Evolutionary conservation across 148 eudicot genomes (phyloP), one percentile per base, ranked within the genome.

Genomic region (Camellia japonica): DNA sequence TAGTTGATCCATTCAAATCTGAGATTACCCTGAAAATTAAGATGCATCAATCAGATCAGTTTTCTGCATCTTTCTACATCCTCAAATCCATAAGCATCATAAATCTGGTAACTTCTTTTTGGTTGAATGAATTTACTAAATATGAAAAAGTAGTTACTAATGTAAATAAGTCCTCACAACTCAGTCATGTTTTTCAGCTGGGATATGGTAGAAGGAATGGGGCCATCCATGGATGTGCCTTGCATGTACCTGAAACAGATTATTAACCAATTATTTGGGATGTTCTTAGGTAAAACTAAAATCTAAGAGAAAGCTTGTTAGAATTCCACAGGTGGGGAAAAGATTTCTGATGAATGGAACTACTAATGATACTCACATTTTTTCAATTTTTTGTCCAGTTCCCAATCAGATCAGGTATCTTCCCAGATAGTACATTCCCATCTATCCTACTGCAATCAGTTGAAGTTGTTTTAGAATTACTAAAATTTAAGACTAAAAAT

Each of bases 161-260:
- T 58, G 38, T 0, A 72, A 59, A 52, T 41, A 7, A 43, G 64
- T 56, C 47, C 98, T 91, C 87, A 95, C 96, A 95, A 58, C 38
- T 71, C 81, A 23, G 46, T 19, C 43, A 95, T 30, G 62, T 85
- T 88, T 80, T 78, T 87, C 82, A 95, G 76, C 66, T 11, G 60
- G 55, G 91, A 84, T 71, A 93, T 75, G 63, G 84, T 83, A 59
- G 85, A 72, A 70, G 98, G 98, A 84, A 95, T 87, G 8, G 98
- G 96, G 73, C 97, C 97, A 87, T 89, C 87, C 91, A 90, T 73
- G 49, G 85, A 80, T 7, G 98, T 89, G 59, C 98, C 98, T 83
- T 90, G 94, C 86, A 95, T 69, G 85, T 90, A 84, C 80, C 98
- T 94, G 84, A 79, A 80, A 80, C 43, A 68, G 54, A 80, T 23